Conservation (phyloP, 352 stramenopile genomes). For the Globisporangium iwayamae region DNA sequence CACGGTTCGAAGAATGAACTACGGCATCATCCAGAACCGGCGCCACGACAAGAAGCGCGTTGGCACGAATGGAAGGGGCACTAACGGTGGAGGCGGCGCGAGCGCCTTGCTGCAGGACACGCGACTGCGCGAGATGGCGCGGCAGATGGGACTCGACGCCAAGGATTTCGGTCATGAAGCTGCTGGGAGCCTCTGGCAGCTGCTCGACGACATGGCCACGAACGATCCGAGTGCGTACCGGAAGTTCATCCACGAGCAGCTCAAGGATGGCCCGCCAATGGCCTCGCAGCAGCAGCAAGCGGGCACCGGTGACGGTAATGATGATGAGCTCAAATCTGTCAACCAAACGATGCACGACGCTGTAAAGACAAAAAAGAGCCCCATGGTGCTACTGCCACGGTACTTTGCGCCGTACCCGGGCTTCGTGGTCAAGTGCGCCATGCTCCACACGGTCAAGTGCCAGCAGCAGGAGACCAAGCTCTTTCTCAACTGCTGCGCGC, state of each 20-base stretch:
- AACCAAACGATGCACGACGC: slow-evolving; percentile 1
- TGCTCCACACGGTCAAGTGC: slow-evolving; percentile 52
- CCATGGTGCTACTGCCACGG: slow-evolving; percentile 20
- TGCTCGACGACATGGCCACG: slow-evolving; percentile 66
- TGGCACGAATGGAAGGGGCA: neutral
- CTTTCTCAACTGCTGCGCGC: slow-evolving; percentile 78
- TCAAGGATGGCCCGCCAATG: slow-evolving; percentile 54
- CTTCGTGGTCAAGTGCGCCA: slow-evolving; percentile 76
- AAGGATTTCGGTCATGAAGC: slow-evolving; percentile 67
- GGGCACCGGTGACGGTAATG: neutral
- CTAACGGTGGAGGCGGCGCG: slow-evolving; percentile 4
- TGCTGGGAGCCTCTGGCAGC: slow-evolving; percentile 66
- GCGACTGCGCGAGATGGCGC: slow-evolving; percentile 74
- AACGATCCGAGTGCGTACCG: slow-evolving; percentile 72
- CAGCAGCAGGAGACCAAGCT: slow-evolving; percentile 65
- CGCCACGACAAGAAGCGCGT: slow-evolving; percentile 32
- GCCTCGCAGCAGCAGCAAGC: neutral
- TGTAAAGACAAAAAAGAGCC: slow-evolving; percentile 7
- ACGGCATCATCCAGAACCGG: slow-evolving; percentile 82
- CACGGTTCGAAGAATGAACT: slow-evolving; percentile 58
- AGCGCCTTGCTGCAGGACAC: slow-evolving; percentile 48
- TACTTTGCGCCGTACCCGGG: slow-evolving; percentile 68
- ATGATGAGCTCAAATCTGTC: neutral
- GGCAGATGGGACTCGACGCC: slow-evolving; percentile 75
- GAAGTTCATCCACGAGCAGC: slow-evolving; percentile 78